phyloP scores from a whole-genome alignment of 1,284 basidiomycete genomes.

The Takashimella koratensis region DNA sequence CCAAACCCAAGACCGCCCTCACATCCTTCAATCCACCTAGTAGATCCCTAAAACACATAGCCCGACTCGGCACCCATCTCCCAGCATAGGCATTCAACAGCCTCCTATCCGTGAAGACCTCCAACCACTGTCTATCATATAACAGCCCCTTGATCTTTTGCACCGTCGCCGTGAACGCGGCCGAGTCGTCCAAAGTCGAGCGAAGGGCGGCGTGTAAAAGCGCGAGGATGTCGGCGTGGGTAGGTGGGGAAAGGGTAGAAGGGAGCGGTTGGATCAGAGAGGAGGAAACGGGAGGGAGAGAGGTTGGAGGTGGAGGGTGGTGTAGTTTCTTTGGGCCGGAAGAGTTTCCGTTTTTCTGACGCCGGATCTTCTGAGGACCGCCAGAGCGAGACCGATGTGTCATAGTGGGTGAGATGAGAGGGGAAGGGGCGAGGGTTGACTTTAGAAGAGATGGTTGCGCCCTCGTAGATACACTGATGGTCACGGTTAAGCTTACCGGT shows the following conservation, averaged over 20 bases:
- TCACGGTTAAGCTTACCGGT: background rate
- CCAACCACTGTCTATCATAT: slow-evolving; percentile 46
- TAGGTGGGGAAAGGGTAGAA: slow-evolving; percentile 12
- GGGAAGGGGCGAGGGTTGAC: background rate
- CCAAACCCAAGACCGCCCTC: slow-evolving; percentile 40
- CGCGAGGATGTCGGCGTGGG: slow-evolving; percentile 34
- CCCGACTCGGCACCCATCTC: slow-evolving; percentile 50
- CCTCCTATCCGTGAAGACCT: slow-evolving; percentile 37
- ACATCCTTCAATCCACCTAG: slow-evolving; percentile 43
- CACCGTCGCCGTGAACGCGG: slow-evolving; percentile 29
- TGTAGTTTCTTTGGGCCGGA: slow-evolving; percentile 18
- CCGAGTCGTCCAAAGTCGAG: slow-evolving; percentile 19
- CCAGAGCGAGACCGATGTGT: slow-evolving; percentile 39
- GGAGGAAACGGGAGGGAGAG: slow-evolving; percentile 1
- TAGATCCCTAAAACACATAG: slow-evolving; percentile 46
- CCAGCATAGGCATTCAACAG: slow-evolving; percentile 48
- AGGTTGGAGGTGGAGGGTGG: slow-evolving; percentile 23
- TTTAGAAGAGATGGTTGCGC: background rate
- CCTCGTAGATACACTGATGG: background rate
- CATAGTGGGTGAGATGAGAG: slow-evolving; percentile 19
- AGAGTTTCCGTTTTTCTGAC: slow-evolving; percentile 3
- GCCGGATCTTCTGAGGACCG: slow-evolving; percentile 16
- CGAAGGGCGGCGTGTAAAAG: slow-evolving; percentile 29
- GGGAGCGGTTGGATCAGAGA: background rate
- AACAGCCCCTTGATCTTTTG: slow-evolving; percentile 44